Conservation (phyloP, 2,329 filamentous ascomycete species). For the Pleoardoris graminearum region DNA sequence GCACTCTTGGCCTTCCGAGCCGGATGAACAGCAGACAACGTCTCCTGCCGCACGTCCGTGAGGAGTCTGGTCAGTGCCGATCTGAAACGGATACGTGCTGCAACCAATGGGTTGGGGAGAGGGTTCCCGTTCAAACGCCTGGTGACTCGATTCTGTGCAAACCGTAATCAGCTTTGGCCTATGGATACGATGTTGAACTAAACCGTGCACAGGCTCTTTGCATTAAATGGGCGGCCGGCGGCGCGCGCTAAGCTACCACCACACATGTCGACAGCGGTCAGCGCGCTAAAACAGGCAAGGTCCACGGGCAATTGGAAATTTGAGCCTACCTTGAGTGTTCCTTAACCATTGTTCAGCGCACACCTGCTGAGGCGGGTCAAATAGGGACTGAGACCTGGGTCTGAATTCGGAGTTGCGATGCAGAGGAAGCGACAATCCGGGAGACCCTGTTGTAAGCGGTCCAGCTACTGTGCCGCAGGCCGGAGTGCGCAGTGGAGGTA, state of each 20-base stretch:
- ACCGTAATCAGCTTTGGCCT: constrained; percentile 30
- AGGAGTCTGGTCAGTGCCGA: constrained; percentile 24
- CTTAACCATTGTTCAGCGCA: constrained; percentile 16
- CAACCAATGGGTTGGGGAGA: constrained; percentile 22
- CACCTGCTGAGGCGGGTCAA: constrained; percentile 22
- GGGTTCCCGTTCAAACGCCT: constrained; percentile 20
- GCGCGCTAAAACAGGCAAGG: constrained; percentile 13
- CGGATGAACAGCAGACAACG: constrained; percentile 28
- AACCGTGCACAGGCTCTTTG: constrained; percentile 8
- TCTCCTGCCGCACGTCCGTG: constrained; percentile 24
- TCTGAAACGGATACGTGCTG: constrained; percentile 18
- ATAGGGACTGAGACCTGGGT: constrained; percentile 28
- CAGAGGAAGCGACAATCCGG: constrained; percentile 10
- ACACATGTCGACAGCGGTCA: constrained; percentile 12
- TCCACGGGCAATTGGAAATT: constrained; percentile 7
- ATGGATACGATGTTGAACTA: constrained; percentile 14
- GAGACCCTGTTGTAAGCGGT: constrained; percentile 11
- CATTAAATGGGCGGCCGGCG: constrained; percentile 10
- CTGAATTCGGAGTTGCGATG: constrained; percentile 13
- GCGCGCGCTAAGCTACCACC: constrained; percentile 13
- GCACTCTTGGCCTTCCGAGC: constrained; percentile 31
- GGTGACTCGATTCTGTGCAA: constrained; percentile 16
- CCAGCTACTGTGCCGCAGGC: constrained; percentile 21
- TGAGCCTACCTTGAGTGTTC: constrained; percentile 22
- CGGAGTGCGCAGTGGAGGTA: constrained; percentile 30